These are phyloP conservation scores for Mortierella sp. DNA, from an alignment of 371 early-diverging fungal species.

Conservation along the genomic window DNA sequence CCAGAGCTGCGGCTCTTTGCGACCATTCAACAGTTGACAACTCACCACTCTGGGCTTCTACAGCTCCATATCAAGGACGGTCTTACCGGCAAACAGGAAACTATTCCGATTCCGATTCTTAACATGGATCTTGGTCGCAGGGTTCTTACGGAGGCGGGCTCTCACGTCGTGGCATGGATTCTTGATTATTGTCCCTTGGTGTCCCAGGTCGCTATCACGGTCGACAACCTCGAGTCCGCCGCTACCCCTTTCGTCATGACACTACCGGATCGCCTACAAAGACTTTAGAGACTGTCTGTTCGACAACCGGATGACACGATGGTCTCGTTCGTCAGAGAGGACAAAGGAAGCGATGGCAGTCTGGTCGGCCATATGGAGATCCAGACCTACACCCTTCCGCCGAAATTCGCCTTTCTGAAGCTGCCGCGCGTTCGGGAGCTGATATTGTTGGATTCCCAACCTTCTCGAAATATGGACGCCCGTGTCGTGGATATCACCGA, in stretches of 20 bases:
- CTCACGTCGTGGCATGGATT: background rate
- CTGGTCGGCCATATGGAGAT: background rate
- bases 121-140: background rate
- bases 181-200: background rate
- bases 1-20: background rate
- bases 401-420: background rate
- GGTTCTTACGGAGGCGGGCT: background rate
- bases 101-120: background rate
- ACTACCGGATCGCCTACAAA: background rate
- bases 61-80: background rate
- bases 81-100: no score
- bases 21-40: background rate
- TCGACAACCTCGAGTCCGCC: background rate
- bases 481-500: background rate
- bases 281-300: background rate
- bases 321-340: background rate
- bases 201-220: background rate
- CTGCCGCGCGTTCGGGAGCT: background rate
- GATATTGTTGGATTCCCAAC: background rate
- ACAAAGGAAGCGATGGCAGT: background rate
- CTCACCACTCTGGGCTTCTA: background rate
- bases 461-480: background rate
- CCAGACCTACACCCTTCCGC: background rate
- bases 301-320: background rate
- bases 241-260: background rate